Evolutionary conservation across 441 rosid genomes (phyloP).

Genomic region (Populus trichocarpa): DNA sequence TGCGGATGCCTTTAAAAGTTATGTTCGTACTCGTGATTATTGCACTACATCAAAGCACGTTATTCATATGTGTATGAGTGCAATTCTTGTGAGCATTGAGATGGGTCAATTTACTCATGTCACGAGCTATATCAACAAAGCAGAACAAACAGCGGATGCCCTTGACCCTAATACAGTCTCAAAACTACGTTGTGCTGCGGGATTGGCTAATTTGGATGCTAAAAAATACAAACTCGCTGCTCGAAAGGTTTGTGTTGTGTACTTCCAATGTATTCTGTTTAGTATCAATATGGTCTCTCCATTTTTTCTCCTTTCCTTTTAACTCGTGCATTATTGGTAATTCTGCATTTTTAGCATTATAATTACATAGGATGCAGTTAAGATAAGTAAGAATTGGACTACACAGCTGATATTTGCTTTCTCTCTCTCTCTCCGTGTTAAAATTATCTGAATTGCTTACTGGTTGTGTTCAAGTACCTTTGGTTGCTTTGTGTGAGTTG

Average conservation of each 20-base stretch:
- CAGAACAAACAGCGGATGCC: slow-evolving; percentile 79
- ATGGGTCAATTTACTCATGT: slow-evolving; percentile 97
- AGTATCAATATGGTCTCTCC: not conserved
- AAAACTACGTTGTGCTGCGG: slow-evolving; percentile 87
- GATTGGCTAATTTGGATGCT: slow-evolving; percentile 81
- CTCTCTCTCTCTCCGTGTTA: not conserved
- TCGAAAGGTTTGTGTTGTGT: slow-evolving; percentile 61
- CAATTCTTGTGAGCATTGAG: slow-evolving; percentile 94
- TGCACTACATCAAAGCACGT: slow-evolving; percentile 95
- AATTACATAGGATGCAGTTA: not conserved
- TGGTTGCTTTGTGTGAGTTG: not conserved
- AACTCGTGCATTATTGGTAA: not conserved
- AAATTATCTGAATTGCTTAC: not conserved
- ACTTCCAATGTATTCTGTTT: not conserved
- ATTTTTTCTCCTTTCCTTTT: not conserved
- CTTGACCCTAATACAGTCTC: slow-evolving; percentile 60
- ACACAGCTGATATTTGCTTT: not conserved
- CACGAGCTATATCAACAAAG: slow-evolving; percentile 83
- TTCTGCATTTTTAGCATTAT: not conserved
- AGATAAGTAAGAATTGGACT: not conserved
- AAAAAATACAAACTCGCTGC: slow-evolving; percentile 97
- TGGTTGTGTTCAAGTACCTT: not conserved
- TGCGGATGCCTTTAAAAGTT: slow-evolving; percentile 87
- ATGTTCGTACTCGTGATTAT: slow-evolving; percentile 87
- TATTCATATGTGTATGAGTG: slow-evolving; percentile 89